These are phyloP conservation scores for Dillenia suffruticosa DNA, from an alignment of 164 flowering plant genomes.

Conservation along the genomic window DNA sequence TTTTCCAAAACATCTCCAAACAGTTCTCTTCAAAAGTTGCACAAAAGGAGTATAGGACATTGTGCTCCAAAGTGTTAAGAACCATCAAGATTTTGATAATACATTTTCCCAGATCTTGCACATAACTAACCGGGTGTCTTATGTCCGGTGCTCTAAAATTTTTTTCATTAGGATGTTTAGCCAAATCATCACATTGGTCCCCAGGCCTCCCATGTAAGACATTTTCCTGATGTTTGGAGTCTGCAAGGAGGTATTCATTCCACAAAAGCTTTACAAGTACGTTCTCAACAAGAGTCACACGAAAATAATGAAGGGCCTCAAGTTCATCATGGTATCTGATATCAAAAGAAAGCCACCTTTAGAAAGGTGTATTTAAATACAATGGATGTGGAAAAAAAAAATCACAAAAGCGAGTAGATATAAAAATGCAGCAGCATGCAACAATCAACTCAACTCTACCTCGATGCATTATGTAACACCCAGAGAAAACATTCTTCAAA, in stretches of 20 bases:
- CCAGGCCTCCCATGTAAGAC: constrained; percentile 12
- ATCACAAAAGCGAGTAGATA: too few relatives aligned
- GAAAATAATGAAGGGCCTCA: constrained; percentile 40
- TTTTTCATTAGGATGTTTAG: constrained; percentile 14
- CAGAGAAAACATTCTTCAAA: constrained; percentile 79
- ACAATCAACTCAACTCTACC: constrained; percentile 30
- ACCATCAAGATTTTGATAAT: constrained; percentile 60
- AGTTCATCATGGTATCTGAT: constrained; percentile 49
- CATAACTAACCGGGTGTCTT: constrained; percentile 35
- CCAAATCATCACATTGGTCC: constrained; percentile 15
- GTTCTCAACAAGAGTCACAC: constrained; percentile 39
- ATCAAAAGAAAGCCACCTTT: constrained; percentile 10
- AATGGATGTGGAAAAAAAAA: neutral
- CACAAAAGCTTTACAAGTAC: constrained; percentile 68
- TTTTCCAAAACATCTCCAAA: constrained; percentile 39
- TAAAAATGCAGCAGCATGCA: too few relatives aligned
- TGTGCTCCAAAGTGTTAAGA: constrained; percentile 29
- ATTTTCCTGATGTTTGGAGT: constrained; percentile 27
- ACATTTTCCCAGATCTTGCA: constrained; percentile 64
- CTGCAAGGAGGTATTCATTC: constrained; percentile 48
- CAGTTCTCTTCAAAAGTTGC: constrained; percentile 49
- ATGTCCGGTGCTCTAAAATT: constrained; percentile 15
- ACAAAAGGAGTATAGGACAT: constrained; percentile 49
- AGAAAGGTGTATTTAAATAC: neutral
- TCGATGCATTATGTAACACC: constrained; percentile 62